These are phyloP conservation scores for Geotrichum bryndzae DNA, from an alignment of 1,139 yeast genomes.

Conservation along the genomic window DNA sequence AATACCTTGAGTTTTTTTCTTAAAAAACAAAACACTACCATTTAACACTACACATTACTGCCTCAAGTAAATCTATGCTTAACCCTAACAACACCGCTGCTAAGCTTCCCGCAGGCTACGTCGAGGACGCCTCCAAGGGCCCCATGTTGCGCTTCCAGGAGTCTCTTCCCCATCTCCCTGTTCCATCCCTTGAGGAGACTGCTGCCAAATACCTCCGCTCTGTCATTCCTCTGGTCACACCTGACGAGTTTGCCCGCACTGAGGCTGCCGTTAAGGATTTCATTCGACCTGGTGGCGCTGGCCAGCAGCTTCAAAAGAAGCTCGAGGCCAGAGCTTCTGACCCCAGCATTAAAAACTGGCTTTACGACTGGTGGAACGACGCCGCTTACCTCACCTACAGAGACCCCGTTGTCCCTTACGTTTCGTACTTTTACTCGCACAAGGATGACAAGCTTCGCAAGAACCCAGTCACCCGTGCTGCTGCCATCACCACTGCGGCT, in stretches of 20 bases:
- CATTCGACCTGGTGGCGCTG: constrained; percentile 54
- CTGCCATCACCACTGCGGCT: constrained; percentile 47
- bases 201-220: constrained; percentile 63
- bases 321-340: constrained; percentile 52
- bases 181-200: constrained; percentile 73
- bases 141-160: constrained; percentile 68
- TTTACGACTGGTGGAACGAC: constrained; percentile 90
- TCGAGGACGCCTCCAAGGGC: constrained; percentile 47
- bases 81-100: constrained; percentile 33
- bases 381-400: constrained; percentile 86
- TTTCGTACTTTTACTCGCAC: constrained; percentile 84
- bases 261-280: constrained; percentile 62
- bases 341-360: constrained; percentile 71
- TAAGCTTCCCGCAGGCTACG: constrained; percentile 29
- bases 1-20: background rate
- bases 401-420: constrained; percentile 91
- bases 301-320: constrained; percentile 63
- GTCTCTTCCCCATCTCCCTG: constrained; percentile 78
- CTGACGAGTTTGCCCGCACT: constrained; percentile 52
- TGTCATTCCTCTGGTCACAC: constrained; percentile 60
- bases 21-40: background rate
- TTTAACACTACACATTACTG: background rate
- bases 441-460: constrained; percentile 51
- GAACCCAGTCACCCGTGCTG: constrained; percentile 71
- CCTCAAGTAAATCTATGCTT: constrained; percentile 10